A percentile compares a stretch with the other conserved stretches of the same genome.
phyloP scores from a whole-genome alignment of 805 yeast genomes.

The Candida glaebosa region DNA sequence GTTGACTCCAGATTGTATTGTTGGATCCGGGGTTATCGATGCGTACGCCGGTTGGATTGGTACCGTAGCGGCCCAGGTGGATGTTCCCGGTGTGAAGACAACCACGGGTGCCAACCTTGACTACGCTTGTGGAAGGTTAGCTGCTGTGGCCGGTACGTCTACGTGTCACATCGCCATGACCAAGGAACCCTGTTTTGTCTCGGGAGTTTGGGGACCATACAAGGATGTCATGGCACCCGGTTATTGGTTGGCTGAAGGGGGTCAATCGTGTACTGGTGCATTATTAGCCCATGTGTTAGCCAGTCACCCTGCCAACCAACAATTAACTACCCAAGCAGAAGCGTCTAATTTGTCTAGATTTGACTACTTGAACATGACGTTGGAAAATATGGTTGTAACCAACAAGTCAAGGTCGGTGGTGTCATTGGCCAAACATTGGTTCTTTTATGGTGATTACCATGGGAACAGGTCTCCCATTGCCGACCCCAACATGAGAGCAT shows the following conservation, averaged over 20 bases:
- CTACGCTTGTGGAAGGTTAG: slow-evolving; percentile 77
- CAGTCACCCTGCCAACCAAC: slow-evolving; percentile 84
- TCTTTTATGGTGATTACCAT: slow-evolving; percentile 93
- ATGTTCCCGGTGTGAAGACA: slow-evolving; percentile 51
- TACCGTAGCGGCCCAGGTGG: slow-evolving; percentile 89
- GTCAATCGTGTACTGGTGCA: slow-evolving; percentile 98
- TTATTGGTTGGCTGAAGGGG: slow-evolving; percentile 97
- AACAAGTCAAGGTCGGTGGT: slow-evolving; percentile 68
- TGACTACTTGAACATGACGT: slow-evolving; percentile 73
- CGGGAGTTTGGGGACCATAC: slow-evolving; percentile 99
- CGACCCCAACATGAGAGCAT: slow-evolving; percentile 88
- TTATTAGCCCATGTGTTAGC: slow-evolving; percentile 82
- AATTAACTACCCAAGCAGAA: slow-evolving; percentile 64
- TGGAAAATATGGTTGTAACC: slow-evolving; percentile 62
- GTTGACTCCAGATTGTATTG: slow-evolving; percentile 71
- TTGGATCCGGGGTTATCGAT: slow-evolving; percentile 95
- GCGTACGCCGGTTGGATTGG: slow-evolving; percentile 99
- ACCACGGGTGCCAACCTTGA: slow-evolving; percentile 48
- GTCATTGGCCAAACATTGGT: slow-evolving; percentile 75
- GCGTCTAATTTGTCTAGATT: slow-evolving; percentile 70
- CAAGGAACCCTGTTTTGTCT: slow-evolving; percentile 78
- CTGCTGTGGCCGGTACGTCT: slow-evolving; percentile 98
- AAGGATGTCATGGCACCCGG: slow-evolving; percentile 88
- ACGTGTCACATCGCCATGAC: slow-evolving; percentile 94
- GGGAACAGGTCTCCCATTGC: slow-evolving; percentile 99